Evolutionary conservation across 352 stramenopile species (phyloP).

Genomic region (Blastocystis sp.): DNA sequence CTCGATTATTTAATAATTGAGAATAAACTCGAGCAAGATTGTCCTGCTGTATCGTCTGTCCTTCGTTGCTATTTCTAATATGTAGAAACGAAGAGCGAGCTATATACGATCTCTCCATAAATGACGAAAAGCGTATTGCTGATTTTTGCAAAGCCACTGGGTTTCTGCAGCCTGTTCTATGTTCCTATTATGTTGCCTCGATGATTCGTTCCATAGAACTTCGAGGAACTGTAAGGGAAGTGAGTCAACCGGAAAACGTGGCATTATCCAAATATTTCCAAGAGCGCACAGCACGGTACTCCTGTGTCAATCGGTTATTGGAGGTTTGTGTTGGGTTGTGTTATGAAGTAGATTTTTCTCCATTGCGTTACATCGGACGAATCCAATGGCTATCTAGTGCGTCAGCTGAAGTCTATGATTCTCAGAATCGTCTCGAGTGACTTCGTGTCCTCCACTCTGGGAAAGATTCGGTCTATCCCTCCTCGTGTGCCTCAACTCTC

Average conservation of each 20-base stretch:
- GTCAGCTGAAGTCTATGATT: background rate
- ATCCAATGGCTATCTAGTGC: background rate
- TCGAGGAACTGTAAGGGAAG: too few relatives aligned
- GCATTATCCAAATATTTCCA: background rate
- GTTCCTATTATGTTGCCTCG: background rate
- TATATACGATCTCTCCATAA: background rate
- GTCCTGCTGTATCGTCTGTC: background rate
- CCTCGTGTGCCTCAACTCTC: background rate
- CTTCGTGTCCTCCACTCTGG: background rate
- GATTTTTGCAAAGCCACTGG: background rate
- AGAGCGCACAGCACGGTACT: background rate
- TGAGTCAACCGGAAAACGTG: background rate
- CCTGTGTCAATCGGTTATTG: background rate
- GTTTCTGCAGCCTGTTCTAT: background rate
- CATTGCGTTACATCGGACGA: background rate
- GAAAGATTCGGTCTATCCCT: background rate
- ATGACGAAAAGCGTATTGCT: background rate
- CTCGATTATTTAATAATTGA: slow-evolving; percentile 6
- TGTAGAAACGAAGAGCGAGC: background rate
- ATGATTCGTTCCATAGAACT: background rate
- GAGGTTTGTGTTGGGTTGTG: background rate
- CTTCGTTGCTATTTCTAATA: background rate
- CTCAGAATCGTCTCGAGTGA: background rate
- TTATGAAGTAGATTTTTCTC: background rate
- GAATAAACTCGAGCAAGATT: background rate